Conservation (phyloP, 257 asterid genomes). For the Nicotiana paniculata region DNA sequence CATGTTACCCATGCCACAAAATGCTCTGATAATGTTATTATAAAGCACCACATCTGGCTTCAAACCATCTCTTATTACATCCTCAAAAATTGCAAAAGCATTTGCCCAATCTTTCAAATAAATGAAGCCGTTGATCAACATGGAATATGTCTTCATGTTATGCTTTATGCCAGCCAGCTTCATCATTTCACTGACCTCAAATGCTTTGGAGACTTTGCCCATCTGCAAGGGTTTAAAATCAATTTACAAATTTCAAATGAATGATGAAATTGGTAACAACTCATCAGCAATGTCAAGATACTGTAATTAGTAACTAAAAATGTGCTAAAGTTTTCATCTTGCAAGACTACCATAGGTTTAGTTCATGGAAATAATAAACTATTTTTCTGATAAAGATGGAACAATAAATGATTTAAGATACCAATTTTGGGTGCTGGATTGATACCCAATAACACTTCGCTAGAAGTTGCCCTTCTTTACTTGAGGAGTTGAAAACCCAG, state of each 20-base stretch:
- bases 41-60: conserved; percentile 90
- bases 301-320: background rate
- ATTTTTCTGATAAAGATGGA: background rate
- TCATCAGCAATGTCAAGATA: background rate
- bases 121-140: conserved; percentile 90
- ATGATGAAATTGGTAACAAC: background rate
- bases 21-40: conserved; percentile 76
- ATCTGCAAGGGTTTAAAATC: conserved; percentile 29
- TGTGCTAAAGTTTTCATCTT: background rate
- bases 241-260: background rate
- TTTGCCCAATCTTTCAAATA: conserved; percentile 91
- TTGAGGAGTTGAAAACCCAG: background rate
- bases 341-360: background rate
- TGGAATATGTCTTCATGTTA: conserved; percentile 93
- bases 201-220: conserved; percentile 76
- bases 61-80: conserved; percentile 66
- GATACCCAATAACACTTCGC: background rate
- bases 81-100: conserved; percentile 91
- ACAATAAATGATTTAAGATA: background rate
- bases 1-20: conserved; percentile 91
- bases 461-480: background rate
- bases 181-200: conserved; percentile 80
- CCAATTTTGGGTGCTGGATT: background rate
- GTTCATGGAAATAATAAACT: background rate
- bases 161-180: conserved; percentile 65